Base-by-base conservation (phyloP, 129 eudicot genomes). In the Heracleum sosnowskyi region DNA sequence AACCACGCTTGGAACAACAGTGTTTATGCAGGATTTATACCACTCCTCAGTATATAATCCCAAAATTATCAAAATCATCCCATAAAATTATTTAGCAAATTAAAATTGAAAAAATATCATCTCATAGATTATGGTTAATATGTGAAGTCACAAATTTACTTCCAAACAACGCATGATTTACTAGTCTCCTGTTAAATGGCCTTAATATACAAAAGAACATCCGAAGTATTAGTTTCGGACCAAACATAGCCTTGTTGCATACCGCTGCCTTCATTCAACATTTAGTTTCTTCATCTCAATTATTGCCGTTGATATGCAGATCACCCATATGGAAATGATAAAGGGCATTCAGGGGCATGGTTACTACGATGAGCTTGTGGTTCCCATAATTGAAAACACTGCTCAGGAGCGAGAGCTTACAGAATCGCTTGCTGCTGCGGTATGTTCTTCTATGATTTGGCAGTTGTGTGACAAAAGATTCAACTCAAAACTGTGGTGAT, bases 301-400 rank as follows among this genome's bases (percentile, higher is more conserved):
- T 73, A 73, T n/a, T 42, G 57, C 31, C 55, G 28, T n/a, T 33
- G n/a, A 15, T 41, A 70, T 69, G 73, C 85, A 96, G 99, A 90
- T 96, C 79, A 96, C 99, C 77, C 97, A 92, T 79, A 92, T 96
- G 99, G 99, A 96, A 86, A 96, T 96, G 97, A 96, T 96, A 31
- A 96, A 96, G 86, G 99, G 99, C 69, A 96, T 96, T 63, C 97
- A 89, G 84, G 99, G 99, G 75, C 99, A 96, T 87, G 99, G 99
- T 37, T 96, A 96, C 74, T 86, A 90, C 79, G 99, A 96, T 53
- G 97, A 96, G 76, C 97, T 96, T 84, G 96, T 92, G 68, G 91
- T 96, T 68, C 99, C 99, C 55, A 92, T 96, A 40, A 96, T 96
- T 41, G 99, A 92, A 80, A 96, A 96, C 79, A 83, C 99, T 76